Conservation (phyloP, 2,329 filamentous ascomycete species). For the Raffaelea arxii region DNA sequence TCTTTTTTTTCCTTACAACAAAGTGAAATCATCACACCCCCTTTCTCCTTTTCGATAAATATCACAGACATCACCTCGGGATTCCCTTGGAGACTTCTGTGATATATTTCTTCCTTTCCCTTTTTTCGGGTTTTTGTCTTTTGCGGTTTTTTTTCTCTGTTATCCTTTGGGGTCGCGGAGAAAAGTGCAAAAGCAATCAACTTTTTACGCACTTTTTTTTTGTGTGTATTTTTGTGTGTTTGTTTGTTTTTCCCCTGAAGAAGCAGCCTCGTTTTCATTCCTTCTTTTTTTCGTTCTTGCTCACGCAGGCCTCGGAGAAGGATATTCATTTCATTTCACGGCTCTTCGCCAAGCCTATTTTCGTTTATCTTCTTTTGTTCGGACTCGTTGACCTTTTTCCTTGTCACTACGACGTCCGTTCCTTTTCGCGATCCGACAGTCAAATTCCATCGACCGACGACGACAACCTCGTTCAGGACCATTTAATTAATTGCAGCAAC, state of each 20-base stretch:
- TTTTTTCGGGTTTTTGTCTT: not conserved
- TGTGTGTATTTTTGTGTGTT: too few relatives aligned
- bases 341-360: not conserved
- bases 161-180: not conserved
- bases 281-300: not conserved
- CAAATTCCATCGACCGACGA: too few relatives aligned
- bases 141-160: constrained; percentile 1
- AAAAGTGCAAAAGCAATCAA: not conserved
- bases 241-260: too few relatives aligned
- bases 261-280: too few relatives aligned
- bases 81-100: constrained; percentile 7
- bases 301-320: not conserved
- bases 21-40: constrained; percentile 9
- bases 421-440: too few relatives aligned
- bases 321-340: not conserved
- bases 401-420: too few relatives aligned
- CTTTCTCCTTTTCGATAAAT: constrained; percentile 3
- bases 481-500: not conserved
- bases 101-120: constrained; percentile 9
- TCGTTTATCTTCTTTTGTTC: not conserved
- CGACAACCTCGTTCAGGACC: too few relatives aligned
- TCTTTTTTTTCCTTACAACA: constrained; percentile 5
- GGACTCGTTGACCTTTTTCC: too few relatives aligned
- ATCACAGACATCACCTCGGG: constrained; percentile 10
- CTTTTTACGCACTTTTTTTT: not conserved